Conservation (phyloP, 176 grass and related monocot species). For the Phoenix roebelenii region DNA sequence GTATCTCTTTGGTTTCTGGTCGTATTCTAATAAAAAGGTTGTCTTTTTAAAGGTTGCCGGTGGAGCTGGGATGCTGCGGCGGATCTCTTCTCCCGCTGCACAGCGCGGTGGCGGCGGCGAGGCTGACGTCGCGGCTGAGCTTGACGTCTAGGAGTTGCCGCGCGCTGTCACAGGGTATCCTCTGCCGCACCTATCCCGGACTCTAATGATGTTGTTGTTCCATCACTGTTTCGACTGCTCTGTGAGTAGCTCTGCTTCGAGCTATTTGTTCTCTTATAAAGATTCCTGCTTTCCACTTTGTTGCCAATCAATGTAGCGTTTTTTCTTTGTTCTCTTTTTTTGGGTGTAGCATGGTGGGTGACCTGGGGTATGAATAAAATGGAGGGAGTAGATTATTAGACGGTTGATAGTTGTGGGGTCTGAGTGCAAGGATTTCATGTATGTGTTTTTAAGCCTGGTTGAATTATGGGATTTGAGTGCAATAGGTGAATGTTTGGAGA, state of each 20-base stretch:
- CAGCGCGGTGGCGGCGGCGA: conserved; percentile 77
- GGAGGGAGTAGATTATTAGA: no score
- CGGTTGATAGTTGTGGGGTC: no score
- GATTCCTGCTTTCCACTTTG: background rate
- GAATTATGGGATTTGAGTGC: no score
- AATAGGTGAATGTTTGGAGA: no score
- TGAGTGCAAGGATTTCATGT: no score
- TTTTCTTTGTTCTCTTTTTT: no score
- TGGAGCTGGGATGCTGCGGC: conserved; percentile 65
- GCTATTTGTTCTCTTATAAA: background rate
- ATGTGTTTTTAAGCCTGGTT: no score
- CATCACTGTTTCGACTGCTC: conserved; percentile 14
- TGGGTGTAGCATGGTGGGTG: no score
- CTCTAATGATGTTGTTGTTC: conserved; percentile 78
- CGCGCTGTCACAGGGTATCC: conserved; percentile 95
- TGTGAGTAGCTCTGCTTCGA: conserved; percentile 27
- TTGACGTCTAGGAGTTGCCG: conserved; percentile 53
- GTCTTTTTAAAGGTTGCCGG: conserved; percentile 38
- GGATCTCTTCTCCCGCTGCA: conserved; percentile 66
- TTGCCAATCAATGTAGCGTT: no score
- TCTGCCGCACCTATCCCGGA: conserved; percentile 98
- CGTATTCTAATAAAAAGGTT: no score
- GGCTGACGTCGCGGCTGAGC: conserved; percentile 83
- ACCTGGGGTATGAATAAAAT: no score
- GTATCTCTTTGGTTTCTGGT: no score